Evolutionary conservation across 768 basidiomycete species (phyloP).

Genomic region (Leccinum subgranulosum): DNA sequence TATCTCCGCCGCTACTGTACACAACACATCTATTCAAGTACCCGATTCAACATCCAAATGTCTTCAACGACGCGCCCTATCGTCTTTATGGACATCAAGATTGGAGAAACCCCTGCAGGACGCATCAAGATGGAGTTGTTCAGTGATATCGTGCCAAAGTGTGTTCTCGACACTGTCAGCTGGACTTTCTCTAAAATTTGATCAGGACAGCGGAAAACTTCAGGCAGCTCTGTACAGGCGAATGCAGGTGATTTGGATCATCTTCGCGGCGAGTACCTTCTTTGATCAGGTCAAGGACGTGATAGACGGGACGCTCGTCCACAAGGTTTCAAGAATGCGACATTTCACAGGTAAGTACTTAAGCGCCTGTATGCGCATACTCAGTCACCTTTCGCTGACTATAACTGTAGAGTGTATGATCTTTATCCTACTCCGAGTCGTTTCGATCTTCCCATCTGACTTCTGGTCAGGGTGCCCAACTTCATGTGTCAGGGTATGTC

Average conservation of each 20-base stretch:
- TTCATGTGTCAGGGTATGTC: slow-evolving; percentile 91
- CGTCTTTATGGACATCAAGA: slow-evolving; percentile 96
- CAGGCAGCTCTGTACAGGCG: slow-evolving; percentile 95
- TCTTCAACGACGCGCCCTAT: slow-evolving; percentile 67
- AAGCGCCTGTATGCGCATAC: not conserved
- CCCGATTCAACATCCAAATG: slow-evolving; percentile 25
- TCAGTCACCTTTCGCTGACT: slow-evolving; percentile 6
- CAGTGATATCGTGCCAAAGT: slow-evolving; percentile 95
- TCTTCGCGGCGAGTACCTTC: not conserved
- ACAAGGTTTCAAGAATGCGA: slow-evolving; percentile 89
- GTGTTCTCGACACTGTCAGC: slow-evolving; percentile 20
- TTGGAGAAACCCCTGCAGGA: slow-evolving; percentile 95
- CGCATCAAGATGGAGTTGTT: slow-evolving; percentile 97
- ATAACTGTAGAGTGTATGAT: slow-evolving; percentile 62
- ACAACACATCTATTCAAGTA: not conserved
- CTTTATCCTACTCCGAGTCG: not conserved
- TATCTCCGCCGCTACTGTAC: not conserved
- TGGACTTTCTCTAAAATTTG: slow-evolving; percentile 2
- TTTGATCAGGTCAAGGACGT: slow-evolving; percentile 15
- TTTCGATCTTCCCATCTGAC: slow-evolving; percentile 2
- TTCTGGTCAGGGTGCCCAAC: slow-evolving; percentile 62
- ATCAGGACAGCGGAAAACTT: slow-evolving; percentile 96
- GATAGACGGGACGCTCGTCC: slow-evolving; percentile 62
- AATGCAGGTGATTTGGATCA: slow-evolving; percentile 63
- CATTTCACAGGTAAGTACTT: slow-evolving; percentile 76